Base-by-base conservation (phyloP, 1,139 yeast species). In the Kodamaea ohmeri region DNA sequence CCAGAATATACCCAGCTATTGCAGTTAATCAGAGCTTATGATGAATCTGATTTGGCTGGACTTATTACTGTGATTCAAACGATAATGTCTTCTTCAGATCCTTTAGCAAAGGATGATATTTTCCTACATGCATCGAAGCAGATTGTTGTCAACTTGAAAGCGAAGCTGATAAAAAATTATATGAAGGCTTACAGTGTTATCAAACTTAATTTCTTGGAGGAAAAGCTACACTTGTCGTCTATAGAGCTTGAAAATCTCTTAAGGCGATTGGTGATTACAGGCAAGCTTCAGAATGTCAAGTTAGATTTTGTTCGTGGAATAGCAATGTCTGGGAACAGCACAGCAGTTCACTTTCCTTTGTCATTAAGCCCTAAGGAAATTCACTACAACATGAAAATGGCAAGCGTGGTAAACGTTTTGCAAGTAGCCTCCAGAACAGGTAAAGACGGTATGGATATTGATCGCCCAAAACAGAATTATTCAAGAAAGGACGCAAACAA, bases 291-390 rank as follows among this genome's bases (percentile, higher is more conserved):
- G 4, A 55, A 63, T 29, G 63, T 73, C 8, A 66, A 66, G 34
- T 53, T 82, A 9, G 80, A 82, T 51, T 63, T 68, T 35, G 57
- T 65, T 1, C 61, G 67, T 24, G 57, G 60, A n/a, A 37, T 43
- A 20, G 49, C 64, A 25, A 52, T 54, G 30, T 42, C 53, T 8
- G 44, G 48, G 12, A 38, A 34, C n/a, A 31, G 42, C 16, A 6
- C 11, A 7, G 41, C 38, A 12, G 32, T 31, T 11, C 35, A 47
- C 7, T 42, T 56, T 6, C 54, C 57, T 1, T 37, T 47, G 18
- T 40, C 58, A 3, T 42, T 60, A n/a, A 54, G 52, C 14, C 44
- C 59, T 1, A 48, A 49, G 31, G 54, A 53, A 13, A 56, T 66
- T 2, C 48, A 50, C 14, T 47, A 48, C 29, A 67, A 67, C 43